Evolutionary conservation across 2,329 filamentous ascomycete genomes (phyloP).

Genomic region (Rugonectria rugulosa): DNA sequence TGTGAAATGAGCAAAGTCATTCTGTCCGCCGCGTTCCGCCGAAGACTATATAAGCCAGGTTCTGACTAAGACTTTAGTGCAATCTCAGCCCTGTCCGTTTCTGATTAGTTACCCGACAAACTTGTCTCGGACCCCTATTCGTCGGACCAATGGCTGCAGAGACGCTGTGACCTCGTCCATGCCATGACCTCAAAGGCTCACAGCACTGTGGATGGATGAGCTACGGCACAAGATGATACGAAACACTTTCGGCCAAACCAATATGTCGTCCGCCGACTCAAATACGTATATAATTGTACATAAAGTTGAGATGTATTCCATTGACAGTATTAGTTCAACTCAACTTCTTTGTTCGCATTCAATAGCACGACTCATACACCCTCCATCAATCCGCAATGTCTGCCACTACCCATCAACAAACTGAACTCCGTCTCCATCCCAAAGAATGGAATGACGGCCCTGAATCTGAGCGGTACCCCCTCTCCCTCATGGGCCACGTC

Average conservation of each 20-base stretch:
- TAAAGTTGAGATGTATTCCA: no score
- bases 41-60: neutral
- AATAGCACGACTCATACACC: neutral
- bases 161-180: no score
- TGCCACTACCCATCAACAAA: neutral
- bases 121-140: no score
- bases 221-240: no score
- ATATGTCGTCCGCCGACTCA: no score
- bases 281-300: no score
- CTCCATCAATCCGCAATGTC: neutral
- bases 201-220: no score
- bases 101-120: neutral
- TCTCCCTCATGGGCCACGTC: slow-evolving; percentile 18
- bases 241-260: no score
- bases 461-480: neutral
- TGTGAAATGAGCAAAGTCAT: neutral
- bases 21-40: slow-evolving; percentile 1
- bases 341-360: no score
- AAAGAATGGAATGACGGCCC: neutral
- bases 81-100: neutral
- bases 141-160: no score
- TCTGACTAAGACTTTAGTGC: neutral
- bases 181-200: no score
- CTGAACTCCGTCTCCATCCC: neutral
- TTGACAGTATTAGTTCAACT: no score